These are phyloP conservation scores for Aspergillus incahuasiensis DNA, from an alignment of 495 filamentous ascomycete species.

Conservation along the genomic window DNA sequence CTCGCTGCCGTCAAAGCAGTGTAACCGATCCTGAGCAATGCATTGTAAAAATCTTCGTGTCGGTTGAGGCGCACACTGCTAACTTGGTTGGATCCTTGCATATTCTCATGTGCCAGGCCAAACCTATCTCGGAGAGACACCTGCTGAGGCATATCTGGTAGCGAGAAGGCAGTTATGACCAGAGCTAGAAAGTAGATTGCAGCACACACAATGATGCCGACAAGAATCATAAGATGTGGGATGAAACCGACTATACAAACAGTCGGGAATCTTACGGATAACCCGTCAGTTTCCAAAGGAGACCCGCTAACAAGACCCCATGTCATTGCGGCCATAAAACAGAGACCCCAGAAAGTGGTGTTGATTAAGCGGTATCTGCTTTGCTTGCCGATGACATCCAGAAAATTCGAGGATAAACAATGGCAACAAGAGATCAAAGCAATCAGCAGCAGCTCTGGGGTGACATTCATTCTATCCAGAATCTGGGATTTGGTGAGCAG, in stretches of 20 bases:
- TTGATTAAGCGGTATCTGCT: slow-evolving; percentile 72
- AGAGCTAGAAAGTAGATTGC: slow-evolving; percentile 74
- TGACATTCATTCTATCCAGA: slow-evolving; percentile 65
- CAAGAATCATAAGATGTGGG: slow-evolving; percentile 78
- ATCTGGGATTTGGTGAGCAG: slow-evolving; percentile 40
- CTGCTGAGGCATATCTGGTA: slow-evolving; percentile 40
- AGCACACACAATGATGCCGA: slow-evolving; percentile 69
- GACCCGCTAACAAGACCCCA: slow-evolving; percentile 64
- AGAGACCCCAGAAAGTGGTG: slow-evolving; percentile 82
- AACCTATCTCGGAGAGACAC: slow-evolving; percentile 53
- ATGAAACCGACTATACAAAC: slow-evolving; percentile 95
- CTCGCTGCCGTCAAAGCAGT: slow-evolving; percentile 83
- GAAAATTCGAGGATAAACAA: slow-evolving; percentile 76
- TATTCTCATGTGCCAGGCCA: slow-evolving; percentile 67
- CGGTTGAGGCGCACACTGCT: slow-evolving; percentile 70
- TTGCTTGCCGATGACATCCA: slow-evolving; percentile 77
- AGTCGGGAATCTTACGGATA: slow-evolving; percentile 76
- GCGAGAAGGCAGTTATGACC: slow-evolving; percentile 66
- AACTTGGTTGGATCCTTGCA: slow-evolving; percentile 86
- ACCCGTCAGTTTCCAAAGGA: slow-evolving; percentile 33
- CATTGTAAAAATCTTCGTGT: slow-evolving; percentile 93
- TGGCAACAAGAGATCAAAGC: slow-evolving; percentile 83
- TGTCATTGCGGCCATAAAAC: slow-evolving; percentile 76
- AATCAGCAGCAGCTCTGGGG: slow-evolving; percentile 83
- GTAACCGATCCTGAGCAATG: slow-evolving; percentile 80